phyloP scores from a whole-genome alignment of 495 filamentous ascomycete genomes.

The Haplographium delicatum region DNA sequence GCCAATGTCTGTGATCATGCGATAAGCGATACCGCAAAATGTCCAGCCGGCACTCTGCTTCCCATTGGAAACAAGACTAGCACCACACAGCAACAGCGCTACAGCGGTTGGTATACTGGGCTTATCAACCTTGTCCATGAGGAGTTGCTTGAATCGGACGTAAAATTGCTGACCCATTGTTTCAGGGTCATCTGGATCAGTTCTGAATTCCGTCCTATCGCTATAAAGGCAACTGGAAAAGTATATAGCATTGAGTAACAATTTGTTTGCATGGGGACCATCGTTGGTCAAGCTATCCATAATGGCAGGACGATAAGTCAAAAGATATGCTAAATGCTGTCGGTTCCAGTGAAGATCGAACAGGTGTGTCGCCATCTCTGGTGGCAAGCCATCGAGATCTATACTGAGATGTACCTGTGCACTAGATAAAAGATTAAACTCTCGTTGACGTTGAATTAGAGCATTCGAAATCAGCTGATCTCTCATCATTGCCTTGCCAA shows the following conservation, averaged over 20 bases:
- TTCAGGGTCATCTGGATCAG: slow-evolving; percentile 24
- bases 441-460: too few relatives aligned
- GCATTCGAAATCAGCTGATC: too few relatives aligned
- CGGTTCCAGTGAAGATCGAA: slow-evolving; percentile 37
- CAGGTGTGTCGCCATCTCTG: slow-evolving; percentile 37
- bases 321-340: slow-evolving; percentile 30
- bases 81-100: slow-evolving; percentile 30
- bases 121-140: slow-evolving; percentile 40
- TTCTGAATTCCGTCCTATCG: slow-evolving; percentile 29
- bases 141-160: slow-evolving; percentile 34
- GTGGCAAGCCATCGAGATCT: slow-evolving; percentile 43
- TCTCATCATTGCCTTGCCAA: too few relatives aligned
- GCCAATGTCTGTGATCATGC: slow-evolving; percentile 36
- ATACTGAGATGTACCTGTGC: too few relatives aligned
- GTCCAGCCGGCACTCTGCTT: slow-evolving; percentile 42
- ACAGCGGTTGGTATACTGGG: slow-evolving; percentile 27
- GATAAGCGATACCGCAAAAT: slow-evolving; percentile 36
- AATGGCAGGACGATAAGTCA: slow-evolving; percentile 35
- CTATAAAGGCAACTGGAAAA: slow-evolving; percentile 37
- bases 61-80: too few relatives aligned
- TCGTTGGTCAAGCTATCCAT: slow-evolving; percentile 36
- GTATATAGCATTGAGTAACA: slow-evolving; percentile 44
- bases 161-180: slow-evolving; percentile 29
- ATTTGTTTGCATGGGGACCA: slow-evolving; percentile 41
- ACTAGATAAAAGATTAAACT: too few relatives aligned